These are phyloP conservation scores for Cryptosporidium meleagridis DNA, from an alignment of 169 alveolate species.

Conservation along the genomic window DNA sequence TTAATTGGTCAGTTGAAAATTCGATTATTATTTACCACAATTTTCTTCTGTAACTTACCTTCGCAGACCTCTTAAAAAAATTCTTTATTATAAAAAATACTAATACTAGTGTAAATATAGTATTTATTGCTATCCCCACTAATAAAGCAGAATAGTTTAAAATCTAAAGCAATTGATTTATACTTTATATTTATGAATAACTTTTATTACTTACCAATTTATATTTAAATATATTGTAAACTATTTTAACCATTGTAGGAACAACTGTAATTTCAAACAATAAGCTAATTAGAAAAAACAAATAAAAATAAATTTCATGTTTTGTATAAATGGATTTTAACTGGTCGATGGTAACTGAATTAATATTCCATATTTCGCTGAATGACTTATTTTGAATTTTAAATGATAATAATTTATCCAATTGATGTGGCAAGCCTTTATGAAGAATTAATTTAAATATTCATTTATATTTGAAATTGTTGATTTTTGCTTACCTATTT, in stretches of 20 bases:
- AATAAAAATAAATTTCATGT: slow-evolving; percentile 69
- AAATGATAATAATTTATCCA: slow-evolving; percentile 40
- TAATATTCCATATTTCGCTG: slow-evolving; percentile 37
- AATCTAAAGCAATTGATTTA: not conserved
- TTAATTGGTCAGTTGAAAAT: not conserved
- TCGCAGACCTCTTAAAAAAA: not conserved
- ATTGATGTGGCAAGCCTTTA: slow-evolving; percentile 44
- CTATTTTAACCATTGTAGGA: slow-evolving; percentile 32
- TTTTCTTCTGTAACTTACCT: slow-evolving; percentile 26
- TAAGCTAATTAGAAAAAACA: slow-evolving; percentile 33
- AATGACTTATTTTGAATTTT: slow-evolving; percentile 26
- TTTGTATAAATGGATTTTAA: slow-evolving; percentile 36
- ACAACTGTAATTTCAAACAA: slow-evolving; percentile 45
- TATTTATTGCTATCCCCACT: slow-evolving; percentile 22
- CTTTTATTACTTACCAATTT: slow-evolving; percentile 46
- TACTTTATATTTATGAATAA: not conserved
- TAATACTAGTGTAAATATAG: slow-evolving; percentile 9
- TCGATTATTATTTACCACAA: not conserved
- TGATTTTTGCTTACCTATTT: slow-evolving; percentile 34
- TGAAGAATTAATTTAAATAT: not conserved
- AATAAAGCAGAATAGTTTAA: slow-evolving; percentile 17
- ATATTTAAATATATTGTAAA: slow-evolving; percentile 30
- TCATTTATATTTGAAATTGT: not conserved
- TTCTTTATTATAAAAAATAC: not conserved
- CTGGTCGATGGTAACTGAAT: slow-evolving; percentile 54